Evolutionary conservation across 2,329 filamentous ascomycete species (phyloP).

Genomic region (Alternaria dauci): DNA sequence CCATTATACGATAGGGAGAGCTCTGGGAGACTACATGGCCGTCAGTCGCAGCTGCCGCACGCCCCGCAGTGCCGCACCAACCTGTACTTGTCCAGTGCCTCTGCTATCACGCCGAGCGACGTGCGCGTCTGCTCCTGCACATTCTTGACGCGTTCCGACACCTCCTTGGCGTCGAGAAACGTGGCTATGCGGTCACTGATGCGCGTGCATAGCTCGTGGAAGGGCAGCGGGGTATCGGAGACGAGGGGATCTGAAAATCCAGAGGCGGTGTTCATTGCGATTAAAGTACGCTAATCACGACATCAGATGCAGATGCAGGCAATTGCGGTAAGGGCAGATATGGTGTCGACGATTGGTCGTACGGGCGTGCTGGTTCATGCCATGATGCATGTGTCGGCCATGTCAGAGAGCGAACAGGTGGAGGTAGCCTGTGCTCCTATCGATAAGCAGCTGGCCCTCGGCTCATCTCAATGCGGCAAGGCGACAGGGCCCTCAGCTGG

Average conservation of each 20-base stretch:
- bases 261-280: slow-evolving; percentile 49
- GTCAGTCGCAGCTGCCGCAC: slow-evolving; percentile 28
- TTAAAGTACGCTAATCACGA: slow-evolving; percentile 42
- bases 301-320: slow-evolving; percentile 41
- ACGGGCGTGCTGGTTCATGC: slow-evolving; percentile 28
- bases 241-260: slow-evolving; percentile 46
- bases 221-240: slow-evolving; percentile 57
- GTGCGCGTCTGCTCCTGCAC: slow-evolving; percentile 79
- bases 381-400: slow-evolving; percentile 33
- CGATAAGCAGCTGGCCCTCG: slow-evolving; percentile 31
- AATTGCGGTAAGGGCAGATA: slow-evolving; percentile 14
- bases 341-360: slow-evolving; percentile 29
- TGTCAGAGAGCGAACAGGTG: slow-evolving; percentile 25
- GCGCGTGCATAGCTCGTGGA: slow-evolving; percentile 56
- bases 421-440: slow-evolving; percentile 26
- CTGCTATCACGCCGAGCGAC: slow-evolving; percentile 75
- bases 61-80: slow-evolving; percentile 54
- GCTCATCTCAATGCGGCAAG: slow-evolving; percentile 22
- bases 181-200: slow-evolving; percentile 68
- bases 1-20: slow-evolving; percentile 96
- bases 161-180: slow-evolving; percentile 70
- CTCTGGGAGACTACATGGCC: slow-evolving; percentile 68
- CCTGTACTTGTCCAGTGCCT: slow-evolving; percentile 79
- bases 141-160: slow-evolving; percentile 64
- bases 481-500: slow-evolving; percentile 17